Base-by-base conservation (phyloP, 495 filamentous ascomycete genomes). In the Trichoderma asperelloides region DNA sequence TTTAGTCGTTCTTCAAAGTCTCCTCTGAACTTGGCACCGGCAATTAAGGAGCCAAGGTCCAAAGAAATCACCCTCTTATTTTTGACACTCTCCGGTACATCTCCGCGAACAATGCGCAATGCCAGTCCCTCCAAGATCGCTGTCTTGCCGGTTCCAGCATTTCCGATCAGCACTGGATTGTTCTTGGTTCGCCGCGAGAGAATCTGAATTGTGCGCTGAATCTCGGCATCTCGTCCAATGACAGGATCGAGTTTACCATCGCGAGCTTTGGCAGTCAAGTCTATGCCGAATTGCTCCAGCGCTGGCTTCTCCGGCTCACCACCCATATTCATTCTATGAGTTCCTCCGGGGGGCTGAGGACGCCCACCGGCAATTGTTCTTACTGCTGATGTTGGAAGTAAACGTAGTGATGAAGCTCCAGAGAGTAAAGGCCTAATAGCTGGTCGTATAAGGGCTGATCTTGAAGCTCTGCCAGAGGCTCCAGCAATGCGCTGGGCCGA, bases 1-100 rank as follows among this genome's bases (percentile, higher is more conserved):
- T 98, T 98, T 57, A 98, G 74, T 40, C 95, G 85, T 73, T 98
- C 95, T 74, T 98, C 95, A 67, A 98, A 98, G 70, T 98, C 95
- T 64, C 95, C 95, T 63, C 95, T 81, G 69, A 93, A 98, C 73
- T 97, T 98, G 13, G 95, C 93, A 47, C 95, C 95, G 16, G 95
- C 96, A 72, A 98, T 97, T 18, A 98, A 81, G 28, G 89, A 90
- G 2, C 95, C 95, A 0, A 98, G 80, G 71, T 98, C 95, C 65
- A 98, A 76, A 13, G 88, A 81, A 65, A 98, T 84, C 15, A 98
- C 95, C 43, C 87, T 82, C 75, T 98, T 98, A 69, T 96, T 88
- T 78, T 97, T 97, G 78, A 98, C 90, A 72, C 91, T 96, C 76
- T 98, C 95, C 0, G 95, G 95, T 2, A 98, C 94, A 79, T 96